Base-by-base conservation (phyloP, 169 alveolate genomes). In the Plasmodium cynomolgi region DNA sequence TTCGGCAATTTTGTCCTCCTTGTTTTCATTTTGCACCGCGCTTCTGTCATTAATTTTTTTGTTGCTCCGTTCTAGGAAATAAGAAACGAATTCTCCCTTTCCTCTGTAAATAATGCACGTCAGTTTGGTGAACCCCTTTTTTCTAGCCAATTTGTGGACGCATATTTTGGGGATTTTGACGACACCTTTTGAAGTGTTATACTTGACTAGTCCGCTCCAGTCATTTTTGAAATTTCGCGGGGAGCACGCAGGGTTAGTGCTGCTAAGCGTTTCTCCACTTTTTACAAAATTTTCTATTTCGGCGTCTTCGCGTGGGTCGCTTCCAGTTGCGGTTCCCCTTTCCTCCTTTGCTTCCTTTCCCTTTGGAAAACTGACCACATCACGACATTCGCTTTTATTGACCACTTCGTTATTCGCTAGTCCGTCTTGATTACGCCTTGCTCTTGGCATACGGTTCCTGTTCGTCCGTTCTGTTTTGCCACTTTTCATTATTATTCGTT, bases 71-170 rank as follows among this genome's bases (percentile, higher is more conserved):
- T 85, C 81, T 47, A 85, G 58, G 81, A 85, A 85, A 75, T 85
- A 85, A 34, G 93, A 85, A 20, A 85, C 93, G 26, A 85, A 85
- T 74, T 85, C 93, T 54, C 93, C 93, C 26, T 85, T 85, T 74
- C 93, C 93, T 75, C 93, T 85, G 62, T 85, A 85, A 74, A 85
- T 85, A 23, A 85, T 74, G 29, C 93, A 85, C 3, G 93, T 85
- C 58, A 85, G 56, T 85, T 85, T 85, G 68, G 41, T 74, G 68
- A 50, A 85, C 37, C 93, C 93, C 47, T 85, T 85, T 73, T 85
- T 85, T 33, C 93, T 85, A 74, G 93, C 93, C 68, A 85, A 74
- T 75, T 85, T 85, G 80, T 85, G 84, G 20, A 85, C 68, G 68
- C 93, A 85, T 34, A 85, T 85, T 85, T 85, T 85, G 17, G 93